Evolutionary conservation across 2,329 filamentous ascomycete genomes (phyloP).

Genomic region (Aspergillus fructus): DNA sequence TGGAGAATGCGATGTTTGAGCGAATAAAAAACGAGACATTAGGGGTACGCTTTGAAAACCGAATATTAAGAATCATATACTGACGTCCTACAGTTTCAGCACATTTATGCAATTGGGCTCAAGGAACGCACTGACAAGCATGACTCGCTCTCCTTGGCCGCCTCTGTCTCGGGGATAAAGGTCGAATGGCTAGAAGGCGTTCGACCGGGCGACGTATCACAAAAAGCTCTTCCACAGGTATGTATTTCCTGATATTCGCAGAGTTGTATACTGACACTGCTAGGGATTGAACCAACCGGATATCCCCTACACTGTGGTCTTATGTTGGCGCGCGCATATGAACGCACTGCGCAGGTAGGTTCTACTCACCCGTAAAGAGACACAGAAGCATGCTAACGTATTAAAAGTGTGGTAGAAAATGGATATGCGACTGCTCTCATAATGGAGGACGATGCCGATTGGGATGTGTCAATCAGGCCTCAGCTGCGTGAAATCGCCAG

Average conservation of each 20-base stretch:
- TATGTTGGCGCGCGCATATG: slow-evolving; percentile 44
- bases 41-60: slow-evolving; percentile 19
- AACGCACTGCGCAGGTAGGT: slow-evolving; percentile 34
- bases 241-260: neutral
- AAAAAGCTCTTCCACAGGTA: slow-evolving; percentile 46
- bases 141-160: slow-evolving; percentile 48
- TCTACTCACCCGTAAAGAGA: neutral
- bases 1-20: slow-evolving; percentile 19
- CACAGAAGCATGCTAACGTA: neutral
- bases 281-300: slow-evolving; percentile 16
- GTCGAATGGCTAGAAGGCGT: slow-evolving; percentile 49
- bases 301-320: slow-evolving; percentile 34
- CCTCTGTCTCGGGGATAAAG: slow-evolving; percentile 43
- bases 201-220: slow-evolving; percentile 38
- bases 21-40: slow-evolving; percentile 28
- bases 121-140: slow-evolving; percentile 51
- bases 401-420: slow-evolving; percentile 43
- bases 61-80: neutral
- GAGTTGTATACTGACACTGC: slow-evolving; percentile 1
- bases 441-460: slow-evolving; percentile 59
- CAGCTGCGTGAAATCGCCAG: slow-evolving; percentile 47
- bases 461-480: slow-evolving; percentile 53
- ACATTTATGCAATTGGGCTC: slow-evolving; percentile 49
- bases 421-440: slow-evolving; percentile 52
- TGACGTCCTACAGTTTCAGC: slow-evolving; percentile 37